Evolutionary conservation across 225 moss, liverwort and hornwort genomes (phyloP).

Genomic region (Pleurozium schreberi): DNA sequence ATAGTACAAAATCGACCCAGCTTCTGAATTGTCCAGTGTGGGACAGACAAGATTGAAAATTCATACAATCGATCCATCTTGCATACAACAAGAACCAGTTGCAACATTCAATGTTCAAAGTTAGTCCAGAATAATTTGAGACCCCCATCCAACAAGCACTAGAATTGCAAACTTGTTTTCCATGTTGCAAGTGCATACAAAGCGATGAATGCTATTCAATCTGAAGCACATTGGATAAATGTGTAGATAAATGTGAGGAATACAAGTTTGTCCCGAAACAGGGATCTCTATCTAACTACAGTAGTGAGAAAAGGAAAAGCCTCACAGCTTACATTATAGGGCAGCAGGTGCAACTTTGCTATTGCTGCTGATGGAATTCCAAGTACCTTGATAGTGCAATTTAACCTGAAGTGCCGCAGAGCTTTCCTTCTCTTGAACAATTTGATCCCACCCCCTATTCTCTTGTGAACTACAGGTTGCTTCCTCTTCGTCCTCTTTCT

Average conservation of each 20-base stretch:
- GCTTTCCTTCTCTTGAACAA: slow-evolving; percentile 37
- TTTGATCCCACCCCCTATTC: slow-evolving; percentile 17
- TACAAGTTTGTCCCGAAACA: too few relatives aligned
- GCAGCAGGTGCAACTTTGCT: too few relatives aligned
- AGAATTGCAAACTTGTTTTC: neutral
- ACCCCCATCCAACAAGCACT: neutral
- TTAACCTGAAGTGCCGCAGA: slow-evolving; percentile 10
- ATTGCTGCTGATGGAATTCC: too few relatives aligned
- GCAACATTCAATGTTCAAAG: neutral
- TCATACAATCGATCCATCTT: neutral
- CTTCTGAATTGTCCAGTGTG: neutral
- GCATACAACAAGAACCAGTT: neutral
- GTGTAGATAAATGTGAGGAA: neutral
- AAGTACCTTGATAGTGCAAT: too few relatives aligned
- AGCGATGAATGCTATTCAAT: neutral
- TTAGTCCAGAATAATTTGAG: neutral
- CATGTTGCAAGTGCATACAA: neutral
- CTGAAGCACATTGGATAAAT: neutral
- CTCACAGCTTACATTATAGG: too few relatives aligned
- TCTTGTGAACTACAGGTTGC: slow-evolving; percentile 14
- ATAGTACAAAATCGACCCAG: neutral
- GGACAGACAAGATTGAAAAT: too few relatives aligned
- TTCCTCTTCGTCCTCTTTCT: slow-evolving; percentile 13
- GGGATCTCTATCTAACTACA: too few relatives aligned
- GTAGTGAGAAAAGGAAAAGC: too few relatives aligned